Percentiles rank a stretch among this genome's conserved stretches.
Evolutionary conservation across 2,329 filamentous ascomycete genomes (phyloP).

Genomic region (Orbilia ellipsospora): DNA sequence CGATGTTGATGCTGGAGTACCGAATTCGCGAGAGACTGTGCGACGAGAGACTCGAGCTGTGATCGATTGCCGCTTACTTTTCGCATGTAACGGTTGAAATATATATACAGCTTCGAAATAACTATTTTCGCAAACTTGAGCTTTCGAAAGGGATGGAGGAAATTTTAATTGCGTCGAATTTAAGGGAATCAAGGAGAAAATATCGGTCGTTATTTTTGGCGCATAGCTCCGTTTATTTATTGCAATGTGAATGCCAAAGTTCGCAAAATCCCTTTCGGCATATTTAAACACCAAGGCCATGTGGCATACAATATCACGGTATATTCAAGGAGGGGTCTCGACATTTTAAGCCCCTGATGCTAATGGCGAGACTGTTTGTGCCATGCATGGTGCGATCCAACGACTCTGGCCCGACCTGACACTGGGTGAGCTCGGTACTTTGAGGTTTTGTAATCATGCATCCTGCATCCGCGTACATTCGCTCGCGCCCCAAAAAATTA

Average conservation of each 20-base stretch:
- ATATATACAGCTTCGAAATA: constrained; percentile 16
- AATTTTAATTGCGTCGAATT: constrained; percentile 2
- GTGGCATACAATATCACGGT: constrained; percentile 1
- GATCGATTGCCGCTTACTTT: no score
- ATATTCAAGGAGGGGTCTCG: background rate
- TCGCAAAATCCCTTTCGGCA: background rate
- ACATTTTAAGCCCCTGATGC: background rate
- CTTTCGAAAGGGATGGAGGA: constrained; percentile 6
- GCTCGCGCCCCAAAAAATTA: no score
- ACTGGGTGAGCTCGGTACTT: no score
- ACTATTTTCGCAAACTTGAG: background rate
- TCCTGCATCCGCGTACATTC: no score
- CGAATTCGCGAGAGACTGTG: background rate
- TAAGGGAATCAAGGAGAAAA: constrained; percentile 6
- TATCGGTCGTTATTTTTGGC: background rate
- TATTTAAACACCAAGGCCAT: background rate
- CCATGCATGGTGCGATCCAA: background rate
- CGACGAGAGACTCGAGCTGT: background rate
- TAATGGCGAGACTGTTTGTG: background rate
- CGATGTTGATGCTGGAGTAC: background rate
- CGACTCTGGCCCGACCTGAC: background rate
- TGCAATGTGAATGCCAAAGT: constrained; percentile 18
- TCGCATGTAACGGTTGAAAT: background rate
- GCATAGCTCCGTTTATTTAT: constrained; percentile 4
- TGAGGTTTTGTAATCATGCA: no score